Conservation (phyloP, 2,329 filamentous ascomycete genomes). For the Fusarium sp. region DNA sequence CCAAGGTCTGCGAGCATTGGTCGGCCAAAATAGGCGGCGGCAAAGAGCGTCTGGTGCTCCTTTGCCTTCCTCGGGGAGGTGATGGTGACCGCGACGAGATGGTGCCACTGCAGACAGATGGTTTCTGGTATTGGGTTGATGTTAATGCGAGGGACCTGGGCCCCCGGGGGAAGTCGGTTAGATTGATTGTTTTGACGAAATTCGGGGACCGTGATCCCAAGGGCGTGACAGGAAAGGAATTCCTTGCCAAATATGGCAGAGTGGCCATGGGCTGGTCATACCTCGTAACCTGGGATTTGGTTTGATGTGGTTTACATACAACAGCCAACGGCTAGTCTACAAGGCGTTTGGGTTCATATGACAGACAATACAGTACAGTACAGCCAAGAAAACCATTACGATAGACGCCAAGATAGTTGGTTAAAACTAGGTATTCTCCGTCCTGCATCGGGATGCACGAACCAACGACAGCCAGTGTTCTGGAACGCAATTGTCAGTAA, state of each 20-base stretch:
- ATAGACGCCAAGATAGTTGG: constrained; percentile 14
- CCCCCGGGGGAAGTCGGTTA: constrained; percentile 77
- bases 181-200: constrained; percentile 72
- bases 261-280: constrained; percentile 63
- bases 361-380: constrained; percentile 4
- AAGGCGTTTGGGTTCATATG: constrained; percentile 2
- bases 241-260: constrained; percentile 59
- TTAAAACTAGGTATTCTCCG: constrained; percentile 13
- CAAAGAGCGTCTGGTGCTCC: constrained; percentile 77
- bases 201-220: constrained; percentile 64
- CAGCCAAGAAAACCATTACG: constrained; percentile 15
- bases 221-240: constrained; percentile 66
- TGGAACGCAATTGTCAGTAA: constrained; percentile 4
- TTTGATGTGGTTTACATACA: constrained; percentile 48
- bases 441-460: constrained; percentile 27
- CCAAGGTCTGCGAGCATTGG: constrained; percentile 87
- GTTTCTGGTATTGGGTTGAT: constrained; percentile 87
- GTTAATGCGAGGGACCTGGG: constrained; percentile 78
- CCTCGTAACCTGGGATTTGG: constrained; percentile 66
- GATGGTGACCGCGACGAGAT: constrained; percentile 79
- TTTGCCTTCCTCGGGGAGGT: constrained; percentile 74
- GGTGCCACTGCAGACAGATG: constrained; percentile 82
- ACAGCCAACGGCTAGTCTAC: constrained; percentile 18
- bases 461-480: constrained; percentile 12
- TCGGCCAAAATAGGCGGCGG: constrained; percentile 79